Evolutionary conservation across 78 protist species (phyloP).

Genomic region (Isochrysis galbana): DNA sequence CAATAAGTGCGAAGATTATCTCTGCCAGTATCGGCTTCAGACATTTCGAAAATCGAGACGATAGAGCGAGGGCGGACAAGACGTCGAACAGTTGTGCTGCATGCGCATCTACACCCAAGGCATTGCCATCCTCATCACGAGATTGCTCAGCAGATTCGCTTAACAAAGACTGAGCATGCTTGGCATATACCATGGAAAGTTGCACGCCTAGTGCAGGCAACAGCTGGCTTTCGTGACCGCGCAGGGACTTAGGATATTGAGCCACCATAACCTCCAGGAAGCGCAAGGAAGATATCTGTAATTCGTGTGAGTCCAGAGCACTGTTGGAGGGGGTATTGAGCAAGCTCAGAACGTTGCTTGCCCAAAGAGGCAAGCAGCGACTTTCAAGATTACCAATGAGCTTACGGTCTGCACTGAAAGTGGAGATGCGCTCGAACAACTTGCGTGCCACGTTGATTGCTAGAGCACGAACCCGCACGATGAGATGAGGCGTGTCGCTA

Average conservation of each 20-base stretch:
- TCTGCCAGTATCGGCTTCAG: background rate
- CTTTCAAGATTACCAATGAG: background rate
- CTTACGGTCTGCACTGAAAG: background rate
- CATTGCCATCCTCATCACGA: background rate
- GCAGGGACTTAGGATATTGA: background rate
- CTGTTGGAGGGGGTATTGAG: background rate
- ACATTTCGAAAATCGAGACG: background rate
- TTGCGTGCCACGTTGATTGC: background rate
- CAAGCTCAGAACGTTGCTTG: background rate
- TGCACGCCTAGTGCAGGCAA: background rate
- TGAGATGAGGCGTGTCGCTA: background rate
- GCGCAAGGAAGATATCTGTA: background rate
- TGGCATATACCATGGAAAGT: background rate
- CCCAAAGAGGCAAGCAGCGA: background rate
- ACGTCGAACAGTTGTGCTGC: background rate
- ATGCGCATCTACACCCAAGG: background rate
- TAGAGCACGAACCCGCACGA: background rate
- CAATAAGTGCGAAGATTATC: background rate
- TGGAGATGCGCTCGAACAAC: background rate
- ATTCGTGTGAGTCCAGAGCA: background rate
- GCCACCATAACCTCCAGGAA: background rate
- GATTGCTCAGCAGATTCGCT: background rate
- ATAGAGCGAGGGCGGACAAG: background rate
- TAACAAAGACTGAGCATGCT: background rate
- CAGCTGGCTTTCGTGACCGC: background rate